A percentile compares a stretch with the other conserved stretches of the same genome.
phyloP scores from a whole-genome alignment of 306 rosid species.

The Gleditsia sinensis region DNA sequence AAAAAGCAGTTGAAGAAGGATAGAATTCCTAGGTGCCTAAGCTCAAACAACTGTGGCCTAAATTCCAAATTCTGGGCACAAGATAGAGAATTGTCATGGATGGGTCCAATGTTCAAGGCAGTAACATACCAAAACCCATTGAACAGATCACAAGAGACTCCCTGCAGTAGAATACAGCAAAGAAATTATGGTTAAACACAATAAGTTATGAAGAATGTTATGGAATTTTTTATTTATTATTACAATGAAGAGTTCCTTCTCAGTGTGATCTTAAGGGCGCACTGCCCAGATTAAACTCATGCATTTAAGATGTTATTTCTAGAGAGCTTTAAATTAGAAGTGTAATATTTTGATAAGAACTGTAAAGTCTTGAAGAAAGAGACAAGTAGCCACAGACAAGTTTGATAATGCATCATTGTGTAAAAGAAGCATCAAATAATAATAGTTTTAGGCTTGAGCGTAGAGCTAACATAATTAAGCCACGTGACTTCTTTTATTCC shows the following conservation, averaged over 20 bases:
- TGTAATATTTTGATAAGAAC: not conserved
- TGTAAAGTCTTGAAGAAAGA: not conserved
- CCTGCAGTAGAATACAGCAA: slow-evolving; percentile 55
- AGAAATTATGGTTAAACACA: not conserved
- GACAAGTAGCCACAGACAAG: not conserved
- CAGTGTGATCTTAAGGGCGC: too few species aligned
- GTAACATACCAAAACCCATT: slow-evolving; percentile 90
- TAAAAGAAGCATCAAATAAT: not conserved
- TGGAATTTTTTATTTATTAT: not conserved
- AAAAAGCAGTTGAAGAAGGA: slow-evolving; percentile 78
- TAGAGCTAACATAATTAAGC: not conserved
- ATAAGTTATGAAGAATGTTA: not conserved
- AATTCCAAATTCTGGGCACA: slow-evolving; percentile 62
- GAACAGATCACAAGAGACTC: slow-evolving; percentile 87
- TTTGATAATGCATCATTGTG: not conserved
- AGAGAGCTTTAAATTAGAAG: too few species aligned
- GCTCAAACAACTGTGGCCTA: slow-evolving; percentile 58
- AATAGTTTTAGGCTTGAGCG: not conserved
- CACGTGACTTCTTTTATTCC: not conserved
- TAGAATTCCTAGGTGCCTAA: slow-evolving; percentile 63
- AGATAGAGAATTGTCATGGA: slow-evolving; percentile 78
- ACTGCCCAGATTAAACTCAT: too few species aligned
- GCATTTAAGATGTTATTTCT: too few species aligned
- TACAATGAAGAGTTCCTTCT: too few species aligned
- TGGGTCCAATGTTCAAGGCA: slow-evolving; percentile 70